A percentile compares a stretch with the other conserved stretches of the same genome.
These are phyloP conservation scores for Yamadazyma mexicana DNA, from an alignment of 1,139 yeast genomes.

Conservation along the genomic window DNA sequence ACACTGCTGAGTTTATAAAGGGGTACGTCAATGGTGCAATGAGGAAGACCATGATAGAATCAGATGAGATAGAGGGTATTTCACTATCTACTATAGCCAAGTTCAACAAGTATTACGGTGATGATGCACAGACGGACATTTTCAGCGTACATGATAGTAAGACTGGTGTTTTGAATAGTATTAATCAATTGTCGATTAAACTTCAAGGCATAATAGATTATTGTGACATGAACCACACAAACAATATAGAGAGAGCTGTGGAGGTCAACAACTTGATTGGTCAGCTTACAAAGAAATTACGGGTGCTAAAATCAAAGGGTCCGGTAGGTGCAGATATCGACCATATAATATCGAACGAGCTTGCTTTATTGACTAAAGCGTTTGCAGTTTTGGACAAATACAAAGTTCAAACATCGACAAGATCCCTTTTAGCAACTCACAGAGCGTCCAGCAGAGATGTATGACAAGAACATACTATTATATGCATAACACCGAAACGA, in stretches of 20 bases:
- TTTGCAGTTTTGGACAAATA: conserved; percentile 24
- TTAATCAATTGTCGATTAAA: conserved; percentile 24
- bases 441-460: too few species aligned
- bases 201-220: conserved; percentile 21
- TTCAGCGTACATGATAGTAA: conserved; percentile 7
- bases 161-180: conserved; percentile 15
- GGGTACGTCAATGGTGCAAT: conserved; percentile 4
- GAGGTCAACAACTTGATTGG: conserved; percentile 25
- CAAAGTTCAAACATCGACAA: conserved; percentile 22
- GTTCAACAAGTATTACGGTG: conserved; percentile 20
- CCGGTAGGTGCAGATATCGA: conserved; percentile 7
- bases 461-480: too few species aligned
- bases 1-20: conserved; percentile 4
- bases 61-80: conserved; percentile 16
- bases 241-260: conserved; percentile 11
- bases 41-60: conserved; percentile 8
- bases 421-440: too few species aligned
- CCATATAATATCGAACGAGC: conserved; percentile 24
- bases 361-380: conserved; percentile 33
- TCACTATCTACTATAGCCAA: conserved; percentile 25
- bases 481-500: too few species aligned
- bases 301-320: conserved; percentile 1
- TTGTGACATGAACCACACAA: conserved; percentile 15
- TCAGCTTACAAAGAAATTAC: conserved; percentile 26
- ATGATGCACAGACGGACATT: conserved; percentile 4